These are phyloP conservation scores for Neckera pumila DNA, from an alignment of 225 moss, liverwort and hornwort species.

Conservation along the genomic window DNA sequence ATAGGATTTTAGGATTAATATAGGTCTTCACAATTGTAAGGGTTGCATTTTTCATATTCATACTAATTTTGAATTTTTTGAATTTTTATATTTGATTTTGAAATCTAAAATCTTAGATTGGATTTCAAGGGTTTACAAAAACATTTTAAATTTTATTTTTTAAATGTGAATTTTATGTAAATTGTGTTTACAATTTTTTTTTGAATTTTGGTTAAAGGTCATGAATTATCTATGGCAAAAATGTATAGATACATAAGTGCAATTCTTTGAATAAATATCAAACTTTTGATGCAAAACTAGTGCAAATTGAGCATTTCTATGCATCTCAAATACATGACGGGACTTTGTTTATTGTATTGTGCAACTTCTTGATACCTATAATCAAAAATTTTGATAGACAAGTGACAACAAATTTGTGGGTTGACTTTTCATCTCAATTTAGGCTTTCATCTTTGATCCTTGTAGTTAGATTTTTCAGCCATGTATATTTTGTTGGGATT, in stretches of 20 bases:
- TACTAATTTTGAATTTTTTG: neutral
- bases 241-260: accelerated
- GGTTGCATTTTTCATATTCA: neutral
- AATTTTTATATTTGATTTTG: neutral
- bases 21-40: neutral
- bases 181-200: accelerated
- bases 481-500: accelerated
- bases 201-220: neutral
- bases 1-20: accelerated
- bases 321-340: accelerated
- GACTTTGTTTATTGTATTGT: neutral
- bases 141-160: neutral
- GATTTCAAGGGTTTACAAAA: neutral
- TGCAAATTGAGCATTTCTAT: neutral
- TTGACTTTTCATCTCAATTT: neutral
- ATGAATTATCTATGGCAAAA: neutral
- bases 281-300: neutral
- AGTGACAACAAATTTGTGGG: neutral
- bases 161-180: neutral
- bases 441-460: neutral
- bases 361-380: neutral
- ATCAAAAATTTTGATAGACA: neutral
- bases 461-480: neutral
- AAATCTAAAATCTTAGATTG: neutral
- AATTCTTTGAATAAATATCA: neutral